These are phyloP conservation scores for Kluyveromyces starmeri DNA, from an alignment of 805 yeast species.

Conservation along the genomic window DNA sequence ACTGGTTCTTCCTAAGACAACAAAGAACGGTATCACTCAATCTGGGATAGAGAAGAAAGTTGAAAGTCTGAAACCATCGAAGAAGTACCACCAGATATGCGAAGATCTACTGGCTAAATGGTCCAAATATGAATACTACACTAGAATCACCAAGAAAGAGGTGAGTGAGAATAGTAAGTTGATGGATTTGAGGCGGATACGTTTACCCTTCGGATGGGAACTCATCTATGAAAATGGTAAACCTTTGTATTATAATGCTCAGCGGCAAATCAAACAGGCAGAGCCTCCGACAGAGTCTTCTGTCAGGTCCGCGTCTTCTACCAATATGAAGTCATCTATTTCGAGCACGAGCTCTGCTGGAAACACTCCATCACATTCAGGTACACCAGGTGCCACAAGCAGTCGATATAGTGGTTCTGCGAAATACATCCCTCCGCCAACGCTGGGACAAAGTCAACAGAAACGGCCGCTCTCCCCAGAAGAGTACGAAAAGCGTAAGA, in stretches of 20 bases:
- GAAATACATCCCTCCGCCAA: background rate
- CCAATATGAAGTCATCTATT: background rate
- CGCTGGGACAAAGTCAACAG: constrained; percentile 2
- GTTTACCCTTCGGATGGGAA: constrained; percentile 30
- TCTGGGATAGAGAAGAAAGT: constrained; percentile 65
- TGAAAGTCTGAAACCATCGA: constrained; percentile 29
- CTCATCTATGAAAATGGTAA: constrained; percentile 28
- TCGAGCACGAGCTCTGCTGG: too few relatives aligned
- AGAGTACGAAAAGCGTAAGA: constrained; percentile 25
- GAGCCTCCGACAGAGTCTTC: constrained; percentile 24
- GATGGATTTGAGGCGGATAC: constrained; percentile 24
- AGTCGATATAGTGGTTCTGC: constrained; percentile 4
- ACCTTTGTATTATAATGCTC: constrained; percentile 27
- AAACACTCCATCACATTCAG: constrained; percentile 3
- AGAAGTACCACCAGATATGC: constrained; percentile 24
- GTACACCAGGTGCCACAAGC: constrained; percentile 4
- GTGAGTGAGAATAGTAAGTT: constrained; percentile 20
- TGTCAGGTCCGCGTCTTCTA: background rate
- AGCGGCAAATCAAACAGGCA: constrained; percentile 21
- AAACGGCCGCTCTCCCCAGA: constrained; percentile 21
- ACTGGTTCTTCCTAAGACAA: constrained; percentile 56
- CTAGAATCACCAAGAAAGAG: constrained; percentile 62
- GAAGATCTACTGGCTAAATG: constrained; percentile 50
- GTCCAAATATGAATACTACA: constrained; percentile 72
- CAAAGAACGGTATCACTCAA: constrained; percentile 66